phyloP scores from a whole-genome alignment of 345 rosid species.

The Linum tenue region DNA sequence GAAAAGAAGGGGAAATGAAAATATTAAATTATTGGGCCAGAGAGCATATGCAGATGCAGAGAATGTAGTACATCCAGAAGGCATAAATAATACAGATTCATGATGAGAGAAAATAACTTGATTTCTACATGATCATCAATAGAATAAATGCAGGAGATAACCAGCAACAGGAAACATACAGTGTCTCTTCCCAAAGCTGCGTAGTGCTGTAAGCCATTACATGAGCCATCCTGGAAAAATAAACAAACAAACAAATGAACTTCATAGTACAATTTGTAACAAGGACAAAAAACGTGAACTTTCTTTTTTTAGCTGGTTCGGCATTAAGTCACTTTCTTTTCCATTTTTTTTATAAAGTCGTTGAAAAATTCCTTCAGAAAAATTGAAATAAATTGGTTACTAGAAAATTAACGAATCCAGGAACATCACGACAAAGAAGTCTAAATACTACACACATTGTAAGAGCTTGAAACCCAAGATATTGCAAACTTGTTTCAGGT shows the following conservation, averaged over 20 bases:
- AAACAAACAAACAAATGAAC: background rate
- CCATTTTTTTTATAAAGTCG: too few species aligned
- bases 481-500: background rate
- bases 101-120: background rate
- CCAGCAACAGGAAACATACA: conserved; percentile 38
- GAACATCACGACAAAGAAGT: background rate
- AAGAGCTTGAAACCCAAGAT: background rate
- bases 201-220: conserved; percentile 97
- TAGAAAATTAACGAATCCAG: too few species aligned
- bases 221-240: conserved; percentile 76
- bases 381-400: too few species aligned
- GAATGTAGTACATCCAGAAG: conserved; percentile 1
- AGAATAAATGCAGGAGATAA: background rate
- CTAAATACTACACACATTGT: background rate
- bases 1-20: background rate
- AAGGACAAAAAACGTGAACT: too few species aligned
- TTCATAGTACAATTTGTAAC: background rate
- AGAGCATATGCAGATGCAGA: background rate
- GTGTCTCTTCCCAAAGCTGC: conserved; percentile 95
- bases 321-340: too few species aligned
- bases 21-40: too few species aligned
- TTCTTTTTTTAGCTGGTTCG: too few species aligned
- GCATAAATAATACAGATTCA: background rate
- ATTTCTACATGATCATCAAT: background rate
- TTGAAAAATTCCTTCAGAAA: too few species aligned